These are phyloP conservation scores for Curvularia sp. DNA, from an alignment of 2,329 filamentous ascomycete genomes.

Conservation along the genomic window DNA sequence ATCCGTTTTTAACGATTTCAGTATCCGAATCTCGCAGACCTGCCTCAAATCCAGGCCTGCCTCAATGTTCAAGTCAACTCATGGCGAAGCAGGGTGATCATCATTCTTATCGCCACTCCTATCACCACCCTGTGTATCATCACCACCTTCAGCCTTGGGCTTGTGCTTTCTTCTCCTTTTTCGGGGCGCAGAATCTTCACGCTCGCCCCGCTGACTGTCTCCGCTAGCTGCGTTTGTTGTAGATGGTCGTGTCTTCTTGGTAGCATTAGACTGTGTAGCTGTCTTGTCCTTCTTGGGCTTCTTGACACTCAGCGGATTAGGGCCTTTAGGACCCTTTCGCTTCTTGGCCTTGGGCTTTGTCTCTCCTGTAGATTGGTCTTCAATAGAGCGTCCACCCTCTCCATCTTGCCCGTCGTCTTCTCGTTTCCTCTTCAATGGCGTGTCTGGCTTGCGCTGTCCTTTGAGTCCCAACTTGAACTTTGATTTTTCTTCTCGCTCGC, in stretches of 20 bases:
- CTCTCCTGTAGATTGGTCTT: constrained; percentile 29
- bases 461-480: constrained; percentile 78
- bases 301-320: constrained; percentile 74
- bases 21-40: constrained; percentile 21
- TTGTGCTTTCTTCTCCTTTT: constrained; percentile 52
- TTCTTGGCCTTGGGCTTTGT: constrained; percentile 58
- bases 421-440: constrained; percentile 47
- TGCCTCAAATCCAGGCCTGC: background rate
- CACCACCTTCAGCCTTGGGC: constrained; percentile 39
- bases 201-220: constrained; percentile 17
- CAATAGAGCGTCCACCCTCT: constrained; percentile 26
- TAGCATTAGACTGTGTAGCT: constrained; percentile 12
- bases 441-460: constrained; percentile 46
- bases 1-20: constrained; percentile 2
- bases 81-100: constrained; percentile 31
- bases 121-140: constrained; percentile 1
- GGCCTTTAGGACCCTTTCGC: constrained; percentile 68
- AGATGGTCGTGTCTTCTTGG: constrained; percentile 26
- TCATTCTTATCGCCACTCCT: background rate
- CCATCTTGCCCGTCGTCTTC: constrained; percentile 56
- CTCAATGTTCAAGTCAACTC: constrained; percentile 13
- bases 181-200: constrained; percentile 38
- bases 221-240: constrained; percentile 20
- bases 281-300: constrained; percentile 65
- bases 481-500: constrained; percentile 71